These are phyloP conservation scores for Jackrogersella multiformis DNA, from an alignment of 495 filamentous ascomycete genomes.

Conservation along the genomic window DNA sequence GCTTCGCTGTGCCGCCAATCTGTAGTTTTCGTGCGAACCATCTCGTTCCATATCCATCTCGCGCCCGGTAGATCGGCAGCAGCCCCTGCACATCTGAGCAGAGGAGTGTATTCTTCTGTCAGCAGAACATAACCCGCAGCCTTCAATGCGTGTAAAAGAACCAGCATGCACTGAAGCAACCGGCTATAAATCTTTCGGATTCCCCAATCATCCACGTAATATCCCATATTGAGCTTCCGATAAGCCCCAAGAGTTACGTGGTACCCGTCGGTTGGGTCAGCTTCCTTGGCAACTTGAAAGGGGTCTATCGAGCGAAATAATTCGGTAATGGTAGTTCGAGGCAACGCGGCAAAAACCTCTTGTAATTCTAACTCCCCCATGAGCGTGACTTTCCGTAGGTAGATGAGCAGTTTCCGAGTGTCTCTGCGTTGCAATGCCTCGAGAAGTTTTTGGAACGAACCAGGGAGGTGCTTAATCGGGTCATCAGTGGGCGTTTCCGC, in stretches of 20 bases:
- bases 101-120: conserved; percentile 44
- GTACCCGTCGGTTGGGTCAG: conserved; percentile 37
- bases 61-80: conserved; percentile 36
- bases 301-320: conserved; percentile 51
- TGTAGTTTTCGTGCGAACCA: conserved; percentile 12
- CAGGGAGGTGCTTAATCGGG: not conserved
- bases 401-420: conserved; percentile 29
- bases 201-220: conserved; percentile 46
- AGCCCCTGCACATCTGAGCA: conserved; percentile 51
- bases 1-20: conserved; percentile 29
- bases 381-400: conserved; percentile 15
- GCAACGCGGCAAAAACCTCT: conserved; percentile 30
- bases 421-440: conserved; percentile 33
- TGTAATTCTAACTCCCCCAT: conserved; percentile 25
- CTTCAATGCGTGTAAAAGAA: conserved; percentile 36
- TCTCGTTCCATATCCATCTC: conserved; percentile 40
- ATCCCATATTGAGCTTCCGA: conserved; percentile 36
- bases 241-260: conserved; percentile 42
- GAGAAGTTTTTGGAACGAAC: conserved; percentile 29
- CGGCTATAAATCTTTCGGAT: conserved; percentile 41
- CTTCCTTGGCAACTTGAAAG: conserved; percentile 30
- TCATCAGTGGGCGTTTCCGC: not conserved
- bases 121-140: conserved; percentile 34
- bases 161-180: conserved; percentile 36
- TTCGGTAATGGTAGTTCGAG: conserved; percentile 50